phyloP scores from a whole-genome alignment of 176 grass and related monocot species.

The Dactylis glomerata region DNA sequence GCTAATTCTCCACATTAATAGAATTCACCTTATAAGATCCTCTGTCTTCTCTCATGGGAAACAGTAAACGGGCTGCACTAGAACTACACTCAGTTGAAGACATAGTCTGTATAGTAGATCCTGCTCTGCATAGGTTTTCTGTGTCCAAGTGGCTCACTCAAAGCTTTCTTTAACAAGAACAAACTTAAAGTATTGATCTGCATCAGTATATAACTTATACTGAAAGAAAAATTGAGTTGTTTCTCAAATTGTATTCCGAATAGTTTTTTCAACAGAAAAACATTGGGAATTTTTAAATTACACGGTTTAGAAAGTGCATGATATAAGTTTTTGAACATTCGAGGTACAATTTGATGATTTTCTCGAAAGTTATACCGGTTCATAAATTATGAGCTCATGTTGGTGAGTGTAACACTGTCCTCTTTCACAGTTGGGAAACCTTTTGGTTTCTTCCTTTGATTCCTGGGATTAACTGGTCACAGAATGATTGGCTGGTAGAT shows the following conservation, averaged over 20 bases:
- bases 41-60: not conserved
- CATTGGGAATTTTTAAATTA: not conserved
- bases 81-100: not conserved
- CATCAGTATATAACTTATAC: not conserved
- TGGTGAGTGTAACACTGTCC: not conserved
- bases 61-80: not conserved
- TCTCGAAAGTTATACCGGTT: not conserved
- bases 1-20: not conserved
- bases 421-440: not conserved
- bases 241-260: not conserved
- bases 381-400: not conserved
- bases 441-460: not conserved
- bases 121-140: not conserved
- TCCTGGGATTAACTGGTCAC: not conserved
- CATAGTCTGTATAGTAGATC: not conserved
- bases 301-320: not conserved
- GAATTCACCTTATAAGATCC: not conserved
- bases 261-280: not conserved
- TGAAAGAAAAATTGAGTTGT: not conserved
- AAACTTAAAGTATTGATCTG: not conserved
- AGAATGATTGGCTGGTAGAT: not conserved
- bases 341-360: not conserved
- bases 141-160: not conserved
- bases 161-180: not conserved
- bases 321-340: not conserved